Evolutionary conservation across 2,329 filamentous ascomycete species (phyloP), one percentile per base, ranked within the genome.

Genomic region (Aspergillus sojae): DNA sequence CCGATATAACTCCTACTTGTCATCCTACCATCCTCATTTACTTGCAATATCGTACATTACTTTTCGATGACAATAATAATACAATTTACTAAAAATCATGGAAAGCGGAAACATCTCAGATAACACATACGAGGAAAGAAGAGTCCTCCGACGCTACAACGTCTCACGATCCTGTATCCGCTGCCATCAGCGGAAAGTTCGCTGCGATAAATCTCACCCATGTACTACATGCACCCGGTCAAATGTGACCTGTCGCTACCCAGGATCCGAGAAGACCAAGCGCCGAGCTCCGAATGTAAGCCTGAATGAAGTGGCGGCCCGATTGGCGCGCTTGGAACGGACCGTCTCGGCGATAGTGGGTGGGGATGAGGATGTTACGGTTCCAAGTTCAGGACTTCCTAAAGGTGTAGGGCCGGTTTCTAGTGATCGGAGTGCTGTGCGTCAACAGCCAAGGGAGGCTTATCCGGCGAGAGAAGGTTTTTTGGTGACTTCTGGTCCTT

Each of bases 161-260:
- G 71, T 72, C 26, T 68, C 71, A 41, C 70, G 72, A 26, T 74
- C 72, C 34, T 75, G 72, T 53, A 57, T 75, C 32, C 70, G 71
- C 39, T 75, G 72, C 61, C 72, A 75, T 36, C 68, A 71, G 54
- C 69, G 73, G 45, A 75, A 75, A 46, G 70, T 75, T 34, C 66
- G 68, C 11, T 75, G 72, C 52, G 69, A 75, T 60, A 73, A 67
- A 46, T 57, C 41, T 5, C 30, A 57, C 5, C 72, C 72, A 50
- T 75, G 72, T 57, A 60, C 55, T 43, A 66, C 66, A 41, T 75
- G 72, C 39, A 19, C 62, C 9, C 68, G 66, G n/a, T 54, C 63
- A 2, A 69, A 68, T 16, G 59, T 64, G 5, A 6, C 62, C 19
- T 75, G 72, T 41, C 64, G 67, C 10, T 74, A 74, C 39, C 72